phyloP scores from a whole-genome alignment of 2,329 filamentous ascomycete genomes.

The Fusarium praegraminearum region DNA sequence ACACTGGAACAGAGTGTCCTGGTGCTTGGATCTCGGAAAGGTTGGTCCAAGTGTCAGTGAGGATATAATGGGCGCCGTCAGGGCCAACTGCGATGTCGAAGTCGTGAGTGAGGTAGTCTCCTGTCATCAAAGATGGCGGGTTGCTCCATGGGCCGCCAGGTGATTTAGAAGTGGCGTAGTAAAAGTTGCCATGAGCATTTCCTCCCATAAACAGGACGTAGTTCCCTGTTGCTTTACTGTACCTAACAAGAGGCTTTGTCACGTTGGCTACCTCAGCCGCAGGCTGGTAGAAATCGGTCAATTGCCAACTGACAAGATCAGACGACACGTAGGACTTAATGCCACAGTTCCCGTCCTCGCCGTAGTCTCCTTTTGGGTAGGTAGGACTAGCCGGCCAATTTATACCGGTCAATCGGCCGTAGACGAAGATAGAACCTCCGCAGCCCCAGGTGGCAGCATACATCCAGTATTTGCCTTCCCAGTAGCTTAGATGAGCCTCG shows the following conservation, averaged over 20 bases:
- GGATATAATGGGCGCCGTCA: background rate
- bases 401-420: background rate
- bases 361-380: background rate
- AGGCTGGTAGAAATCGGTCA: background rate
- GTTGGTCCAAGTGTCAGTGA: background rate
- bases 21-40: background rate
- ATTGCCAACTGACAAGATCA: background rate
- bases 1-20: background rate
- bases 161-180: background rate
- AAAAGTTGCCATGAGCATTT: background rate
- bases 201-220: background rate
- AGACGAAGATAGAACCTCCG: background rate
- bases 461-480: background rate
- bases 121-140: background rate
- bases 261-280: background rate
- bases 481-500: background rate
- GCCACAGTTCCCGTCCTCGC: background rate
- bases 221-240: background rate
- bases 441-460: background rate
- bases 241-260: background rate
- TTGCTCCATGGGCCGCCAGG: background rate
- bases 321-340: background rate
- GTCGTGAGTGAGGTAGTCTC: background rate
- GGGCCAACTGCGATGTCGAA: background rate
- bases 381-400: background rate